Evolutionary conservation across 2,329 filamentous ascomycete genomes (phyloP).

Genomic region (Achaetomium macrosporum): DNA sequence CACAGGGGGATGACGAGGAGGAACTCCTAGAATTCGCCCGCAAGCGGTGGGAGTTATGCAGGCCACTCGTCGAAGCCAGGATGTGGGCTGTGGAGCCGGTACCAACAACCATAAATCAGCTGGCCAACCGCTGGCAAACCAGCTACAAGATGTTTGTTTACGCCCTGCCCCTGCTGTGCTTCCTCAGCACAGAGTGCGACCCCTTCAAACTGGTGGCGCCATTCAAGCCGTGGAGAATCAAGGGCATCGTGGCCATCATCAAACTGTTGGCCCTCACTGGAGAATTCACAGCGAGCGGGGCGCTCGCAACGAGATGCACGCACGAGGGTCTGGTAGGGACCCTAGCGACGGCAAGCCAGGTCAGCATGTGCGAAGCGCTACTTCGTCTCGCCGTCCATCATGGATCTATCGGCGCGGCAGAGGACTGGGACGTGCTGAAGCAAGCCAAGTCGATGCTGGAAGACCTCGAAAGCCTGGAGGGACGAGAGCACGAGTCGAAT

Average conservation of each 20-base stretch:
- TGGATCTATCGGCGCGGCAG: conserved; percentile 37
- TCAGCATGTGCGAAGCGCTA: conserved; percentile 48
- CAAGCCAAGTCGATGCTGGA: conserved; percentile 42
- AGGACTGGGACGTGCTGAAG: conserved; percentile 41
- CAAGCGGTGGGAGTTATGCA: conserved; percentile 34
- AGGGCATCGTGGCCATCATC: conserved; percentile 45
- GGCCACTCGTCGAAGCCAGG: conserved; percentile 32
- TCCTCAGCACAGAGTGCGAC: conserved; percentile 43
- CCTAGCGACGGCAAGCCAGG: conserved; percentile 44
- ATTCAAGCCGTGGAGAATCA: conserved; percentile 46
- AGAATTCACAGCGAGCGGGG: conserved; percentile 31
- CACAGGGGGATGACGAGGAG: conserved; percentile 7
- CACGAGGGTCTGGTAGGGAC: conserved; percentile 25
- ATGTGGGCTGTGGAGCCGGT: conserved; percentile 48
- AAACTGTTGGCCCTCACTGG: conserved; percentile 48
- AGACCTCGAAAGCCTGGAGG: conserved; percentile 43
- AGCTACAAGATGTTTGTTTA: conserved; percentile 38
- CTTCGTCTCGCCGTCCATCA: conserved; percentile 43
- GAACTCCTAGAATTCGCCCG: conserved; percentile 27
- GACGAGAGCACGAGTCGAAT: conserved; percentile 39
- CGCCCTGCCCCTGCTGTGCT: conserved; percentile 42
- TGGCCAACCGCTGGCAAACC: conserved; percentile 40
- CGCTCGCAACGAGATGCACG: conserved; percentile 24
- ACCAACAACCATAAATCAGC: conserved; percentile 38
- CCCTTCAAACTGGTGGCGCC: conserved; percentile 46